Conservation (phyloP, 2,329 filamentous ascomycete species). For the Colletotrichum abscissum region DNA sequence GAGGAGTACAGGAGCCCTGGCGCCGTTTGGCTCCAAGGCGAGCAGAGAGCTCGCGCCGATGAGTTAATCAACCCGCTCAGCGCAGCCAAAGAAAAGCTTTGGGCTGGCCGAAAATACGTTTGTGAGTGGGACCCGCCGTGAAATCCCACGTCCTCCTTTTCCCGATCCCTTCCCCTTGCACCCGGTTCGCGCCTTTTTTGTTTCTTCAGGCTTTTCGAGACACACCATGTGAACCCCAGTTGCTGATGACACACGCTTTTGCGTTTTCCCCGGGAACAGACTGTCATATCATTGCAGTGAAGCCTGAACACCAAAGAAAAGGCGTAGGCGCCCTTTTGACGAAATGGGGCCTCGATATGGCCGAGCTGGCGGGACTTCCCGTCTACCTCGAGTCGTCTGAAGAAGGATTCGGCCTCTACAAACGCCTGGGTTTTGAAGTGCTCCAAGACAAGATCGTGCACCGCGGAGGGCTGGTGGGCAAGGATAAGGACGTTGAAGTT, state of each 20-base stretch:
- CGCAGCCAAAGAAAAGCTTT: slow-evolving; percentile 52
- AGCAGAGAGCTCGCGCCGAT: slow-evolving; percentile 55
- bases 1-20: slow-evolving; percentile 57
- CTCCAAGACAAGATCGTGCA: slow-evolving; percentile 53
- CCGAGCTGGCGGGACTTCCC: slow-evolving; percentile 50
- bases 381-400: slow-evolving; percentile 60
- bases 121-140: slow-evolving; percentile 47
- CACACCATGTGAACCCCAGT: slow-evolving; percentile 4
- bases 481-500: slow-evolving; percentile 49
- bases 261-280: slow-evolving; percentile 39
- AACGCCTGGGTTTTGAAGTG: slow-evolving; percentile 55
- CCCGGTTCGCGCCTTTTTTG: neutral
- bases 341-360: slow-evolving; percentile 50
- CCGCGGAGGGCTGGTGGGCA: slow-evolving; percentile 47
- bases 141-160: neutral
- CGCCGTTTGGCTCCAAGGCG: slow-evolving; percentile 57
- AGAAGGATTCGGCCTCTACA: slow-evolving; percentile 53
- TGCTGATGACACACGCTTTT: slow-evolving; percentile 26
- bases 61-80: slow-evolving; percentile 53
- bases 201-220: neutral
- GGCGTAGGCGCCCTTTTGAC: slow-evolving; percentile 55
- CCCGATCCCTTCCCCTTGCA: neutral
- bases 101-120: slow-evolving; percentile 51
- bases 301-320: slow-evolving; percentile 54
- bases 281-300: slow-evolving; percentile 56